A percentile compares a stretch with the other conserved stretches of the same genome.
phyloP scores from a whole-genome alignment of 31 red algal genomes.

The Endocladia muricata region DNA sequence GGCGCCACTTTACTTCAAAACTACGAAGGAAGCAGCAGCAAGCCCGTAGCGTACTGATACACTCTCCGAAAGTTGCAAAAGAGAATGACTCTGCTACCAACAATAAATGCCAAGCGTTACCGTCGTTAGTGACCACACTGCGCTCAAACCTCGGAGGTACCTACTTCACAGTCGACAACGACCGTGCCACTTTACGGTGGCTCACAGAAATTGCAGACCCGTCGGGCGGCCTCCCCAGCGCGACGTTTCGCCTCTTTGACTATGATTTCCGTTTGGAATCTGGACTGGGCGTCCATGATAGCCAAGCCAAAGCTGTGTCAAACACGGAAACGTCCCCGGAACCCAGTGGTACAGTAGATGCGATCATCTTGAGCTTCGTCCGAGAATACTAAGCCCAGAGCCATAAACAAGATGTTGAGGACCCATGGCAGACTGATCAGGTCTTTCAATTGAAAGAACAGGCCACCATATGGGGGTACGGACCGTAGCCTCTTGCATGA shows the following conservation, averaged over 20 bases:
- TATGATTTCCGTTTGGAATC: constrained; percentile 9
- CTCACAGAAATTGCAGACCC: neutral
- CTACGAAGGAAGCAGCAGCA: neutral
- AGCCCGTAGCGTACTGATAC: constrained; percentile 1
- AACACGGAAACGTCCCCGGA: neutral
- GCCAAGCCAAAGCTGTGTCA: constrained; percentile 10
- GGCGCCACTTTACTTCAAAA: neutral
- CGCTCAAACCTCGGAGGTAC: neutral
- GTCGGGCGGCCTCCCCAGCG: constrained; percentile 16
- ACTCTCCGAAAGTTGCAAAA: neutral
- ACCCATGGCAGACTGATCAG: neutral
- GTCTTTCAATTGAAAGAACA: neutral
- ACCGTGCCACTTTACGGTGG: constrained; percentile 9
- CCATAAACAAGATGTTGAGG: neutral
- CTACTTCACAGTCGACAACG: neutral
- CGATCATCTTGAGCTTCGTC: constrained; percentile 8
- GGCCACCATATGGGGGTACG: too few species aligned
- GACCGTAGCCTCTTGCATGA: neutral
- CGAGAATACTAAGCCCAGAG: neutral
- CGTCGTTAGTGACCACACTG: constrained; percentile 9
- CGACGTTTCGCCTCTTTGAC: constrained; percentile 1
- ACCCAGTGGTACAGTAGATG: neutral
- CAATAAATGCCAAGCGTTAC: neutral
- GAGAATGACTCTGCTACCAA: neutral
- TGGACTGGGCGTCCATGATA: neutral